These are phyloP conservation scores for Phytophthora tubulina DNA, from an alignment of 352 stramenopile genomes.

Conservation along the genomic window DNA sequence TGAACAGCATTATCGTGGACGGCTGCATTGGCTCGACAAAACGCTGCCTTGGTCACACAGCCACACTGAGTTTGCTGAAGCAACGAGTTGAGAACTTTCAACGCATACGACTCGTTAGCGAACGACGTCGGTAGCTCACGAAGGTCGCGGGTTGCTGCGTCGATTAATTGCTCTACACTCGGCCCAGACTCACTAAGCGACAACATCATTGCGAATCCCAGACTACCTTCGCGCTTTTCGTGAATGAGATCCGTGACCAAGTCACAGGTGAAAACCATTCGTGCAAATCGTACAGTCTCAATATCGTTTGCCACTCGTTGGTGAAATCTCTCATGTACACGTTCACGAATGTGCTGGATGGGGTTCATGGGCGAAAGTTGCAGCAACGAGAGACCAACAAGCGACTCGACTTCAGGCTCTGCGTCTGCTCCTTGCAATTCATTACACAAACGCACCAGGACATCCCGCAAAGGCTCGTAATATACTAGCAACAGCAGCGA, in stretches of 20 bases:
- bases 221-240: constrained; percentile 62
- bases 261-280: constrained; percentile 86
- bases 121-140: constrained; percentile 61
- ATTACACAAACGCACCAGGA: constrained; percentile 67
- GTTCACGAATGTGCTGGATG: constrained; percentile 3
- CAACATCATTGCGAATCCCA: constrained; percentile 67
- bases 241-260: constrained; percentile 83
- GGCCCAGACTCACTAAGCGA: constrained; percentile 44
- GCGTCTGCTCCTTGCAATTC: constrained; percentile 40
- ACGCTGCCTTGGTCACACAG: constrained; percentile 70
- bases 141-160: constrained; percentile 51
- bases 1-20: constrained; percentile 2
- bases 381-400: constrained; percentile 50
- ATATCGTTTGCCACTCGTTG: constrained; percentile 45
- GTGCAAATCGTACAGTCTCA: constrained; percentile 60
- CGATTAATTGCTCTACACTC: constrained; percentile 52
- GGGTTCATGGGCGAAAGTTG: constrained; percentile 59
- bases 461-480: constrained; percentile 75
- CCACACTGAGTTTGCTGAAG: constrained; percentile 77
- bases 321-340: constrained; percentile 29
- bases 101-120: constrained; percentile 73
- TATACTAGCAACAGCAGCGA: constrained; percentile 68
- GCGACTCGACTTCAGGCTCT: constrained; percentile 25
- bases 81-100: constrained; percentile 86
- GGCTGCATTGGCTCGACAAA: constrained; percentile 28